Percentiles rank a stretch among this genome's conserved stretches.
phyloP scores from a whole-genome alignment of 1,139 yeast species.

The Candida tunisiensis region DNA sequence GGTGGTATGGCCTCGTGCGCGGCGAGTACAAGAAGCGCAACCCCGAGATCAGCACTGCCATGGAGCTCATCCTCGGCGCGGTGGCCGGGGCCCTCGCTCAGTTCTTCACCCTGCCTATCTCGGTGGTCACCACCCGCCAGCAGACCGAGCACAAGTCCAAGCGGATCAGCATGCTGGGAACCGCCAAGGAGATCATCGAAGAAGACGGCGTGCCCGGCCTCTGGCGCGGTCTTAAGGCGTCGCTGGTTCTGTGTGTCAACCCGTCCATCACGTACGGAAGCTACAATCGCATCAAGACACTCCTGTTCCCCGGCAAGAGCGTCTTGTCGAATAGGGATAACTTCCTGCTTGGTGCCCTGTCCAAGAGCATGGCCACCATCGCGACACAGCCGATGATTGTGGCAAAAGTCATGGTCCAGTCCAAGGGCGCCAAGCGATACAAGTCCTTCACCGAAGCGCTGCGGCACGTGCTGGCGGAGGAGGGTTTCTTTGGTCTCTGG shows the following conservation, averaged over 20 bases:
- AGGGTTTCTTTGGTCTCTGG: constrained; percentile 43
- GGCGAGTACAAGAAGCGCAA: constrained; percentile 34
- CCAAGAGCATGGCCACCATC: constrained; percentile 68
- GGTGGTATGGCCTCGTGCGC: constrained; percentile 68
- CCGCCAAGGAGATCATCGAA: constrained; percentile 38
- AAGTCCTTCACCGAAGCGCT: constrained; percentile 38
- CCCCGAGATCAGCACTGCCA: constrained; percentile 33
- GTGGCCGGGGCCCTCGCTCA: constrained; percentile 78
- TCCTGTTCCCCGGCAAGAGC: constrained; percentile 31
- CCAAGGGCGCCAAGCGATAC: constrained; percentile 21
- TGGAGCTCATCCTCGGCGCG: constrained; percentile 68
- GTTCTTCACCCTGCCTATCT: constrained; percentile 66
- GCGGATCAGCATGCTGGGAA: constrained; percentile 23
- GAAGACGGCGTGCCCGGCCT: constrained; percentile 59
- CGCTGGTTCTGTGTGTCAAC: constrained; percentile 61
- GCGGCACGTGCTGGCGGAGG: constrained; percentile 28
- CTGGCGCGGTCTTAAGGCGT: constrained; percentile 77
- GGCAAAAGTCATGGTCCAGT: constrained; percentile 69
- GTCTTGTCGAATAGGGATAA: constrained; percentile 48
- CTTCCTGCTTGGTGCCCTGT: constrained; percentile 58
- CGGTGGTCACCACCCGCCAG: constrained; percentile 71
- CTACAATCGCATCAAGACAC: constrained; percentile 48
- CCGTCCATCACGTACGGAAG: constrained; percentile 84
- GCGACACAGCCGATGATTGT: constrained; percentile 77
- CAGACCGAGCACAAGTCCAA: constrained; percentile 29